Base-by-base conservation (phyloP, 176 grass and related monocot genomes). In the Cenchrus americanus region DNA sequence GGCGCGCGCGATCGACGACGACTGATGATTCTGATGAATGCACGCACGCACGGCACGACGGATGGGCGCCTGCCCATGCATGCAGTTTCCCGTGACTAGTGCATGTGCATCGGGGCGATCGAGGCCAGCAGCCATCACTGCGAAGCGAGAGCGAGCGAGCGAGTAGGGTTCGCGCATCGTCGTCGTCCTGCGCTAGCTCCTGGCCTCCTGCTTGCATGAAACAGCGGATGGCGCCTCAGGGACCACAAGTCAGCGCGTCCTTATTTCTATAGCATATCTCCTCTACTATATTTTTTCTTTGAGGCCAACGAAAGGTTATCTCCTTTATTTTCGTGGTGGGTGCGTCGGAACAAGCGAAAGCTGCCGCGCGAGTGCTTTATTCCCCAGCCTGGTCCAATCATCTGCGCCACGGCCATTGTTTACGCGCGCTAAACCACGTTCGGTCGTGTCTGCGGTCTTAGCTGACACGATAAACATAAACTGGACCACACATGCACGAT, bases 81-180 rank as follows among this genome's bases (percentile, higher is more conserved):
- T 81, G 78, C 64, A 21, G 76, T 51, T 84, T 27, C 87, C 40
- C 87, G 76, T 84, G 87, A 88, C 66, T 1, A 4, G 12, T 15
- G 60, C 84, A 21, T 60, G 54, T 66, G 80, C 86, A 34, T 46
- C 69, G 50, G 69, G 3, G 42, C 40, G 78, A 69, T 8, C 34
- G 34, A 37, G 34, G 52, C 64, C 64, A 81, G 69, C 62, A 59
- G 52, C 64, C 64, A 81, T 81, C 62, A 59, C 6, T 83, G 58
- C 67, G 58, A 24, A 24, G 34, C 34, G 34, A 37, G 3, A 78
- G 47, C 58, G 55, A 59, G 34, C 7, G 8, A 3, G 53, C 1
- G 15, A 55, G 18, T 60, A 64, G 42, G 8, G 51, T 61, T 66
- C 5, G 42, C 67, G 69, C 21, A 8, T 24, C 46, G 50, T 52